Base-by-base conservation (phyloP, 495 filamentous ascomycete genomes). In the Echria macrotheca region DNA sequence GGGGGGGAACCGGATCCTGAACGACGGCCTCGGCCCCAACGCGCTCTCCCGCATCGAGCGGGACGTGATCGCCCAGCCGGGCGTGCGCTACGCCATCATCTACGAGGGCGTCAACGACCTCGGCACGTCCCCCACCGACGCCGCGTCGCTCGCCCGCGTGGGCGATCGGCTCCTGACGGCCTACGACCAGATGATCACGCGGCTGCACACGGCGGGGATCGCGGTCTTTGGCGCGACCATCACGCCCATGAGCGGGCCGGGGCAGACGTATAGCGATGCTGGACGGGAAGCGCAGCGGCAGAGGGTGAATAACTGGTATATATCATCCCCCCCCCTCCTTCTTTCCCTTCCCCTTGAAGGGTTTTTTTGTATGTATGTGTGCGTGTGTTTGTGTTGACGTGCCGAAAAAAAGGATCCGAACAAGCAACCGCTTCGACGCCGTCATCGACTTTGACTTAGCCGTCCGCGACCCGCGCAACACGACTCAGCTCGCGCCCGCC, bases 101-200 rank as follows among this genome's bases (percentile, higher is more conserved):
- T 85, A 82, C 62, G 74, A 80, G 55, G 83, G 83, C 18, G 79
- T 86, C 15, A 87, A 86, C 61, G 83, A 86, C 58, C 37, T 73
- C 47, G 82, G 83, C 22, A 70, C 67, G 4, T 77, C 74, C 0
- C 55, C 57, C 2, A 29, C 70, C 0, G 68, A 72, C 28, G 21
- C 50, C 0, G 51, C 50, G 0, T 55, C 63, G 8, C 79, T 83
- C 44, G 49, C 43, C 2, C 19, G 44, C 2, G 67, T 80, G 7
- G 76, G 64, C 9, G 64, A 78, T 25, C 56, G 66, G 4, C 50
- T 86, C 0, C 72, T 84, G 36, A 53, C 61, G 0, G 82, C 74
- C 5, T 84, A 77, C 57, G 50, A 67, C 25, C 81, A 84, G 52
- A 78, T 85, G 17, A 67, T 72, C 3, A 64, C 70, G 0, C 67